These are phyloP conservation scores for Coccinonectria pachysandricola DNA, from an alignment of 2,329 filamentous ascomycete species.

Conservation along the genomic window DNA sequence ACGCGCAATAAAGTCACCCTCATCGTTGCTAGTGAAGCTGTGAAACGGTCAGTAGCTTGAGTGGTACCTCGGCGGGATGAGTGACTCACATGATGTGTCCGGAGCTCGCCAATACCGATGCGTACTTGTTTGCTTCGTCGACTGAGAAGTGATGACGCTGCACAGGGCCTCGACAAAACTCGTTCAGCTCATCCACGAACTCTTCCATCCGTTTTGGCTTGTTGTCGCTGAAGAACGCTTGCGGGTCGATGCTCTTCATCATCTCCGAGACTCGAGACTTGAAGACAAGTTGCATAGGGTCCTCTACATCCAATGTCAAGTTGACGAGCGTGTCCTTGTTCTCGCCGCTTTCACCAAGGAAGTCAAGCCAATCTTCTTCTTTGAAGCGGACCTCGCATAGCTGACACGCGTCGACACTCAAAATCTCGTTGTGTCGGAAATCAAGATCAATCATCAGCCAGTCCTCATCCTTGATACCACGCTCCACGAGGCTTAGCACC, in stretches of 20 bases:
- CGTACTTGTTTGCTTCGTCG: constrained; percentile 9
- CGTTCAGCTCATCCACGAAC: constrained; percentile 19
- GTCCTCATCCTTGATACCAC: constrained; percentile 5
- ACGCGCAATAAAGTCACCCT: too few species aligned
- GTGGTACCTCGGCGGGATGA: too few species aligned
- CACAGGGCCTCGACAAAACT: too few species aligned
- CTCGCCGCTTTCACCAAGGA: constrained; percentile 10
- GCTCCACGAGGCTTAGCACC: constrained; percentile 3
- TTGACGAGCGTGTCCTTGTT: constrained; percentile 5
- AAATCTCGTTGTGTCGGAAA: constrained; percentile 9
- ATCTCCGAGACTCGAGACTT: constrained; percentile 13
- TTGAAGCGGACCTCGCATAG: constrained; percentile 10
- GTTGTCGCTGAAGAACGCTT: constrained; percentile 9
- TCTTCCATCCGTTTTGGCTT: constrained; percentile 7
- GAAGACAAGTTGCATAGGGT: constrained; percentile 8
- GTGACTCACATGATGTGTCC: constrained; percentile 9
- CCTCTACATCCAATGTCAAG: too few species aligned
- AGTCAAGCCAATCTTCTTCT: constrained; percentile 14
- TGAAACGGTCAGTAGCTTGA: too few species aligned
- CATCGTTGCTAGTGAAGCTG: too few species aligned
- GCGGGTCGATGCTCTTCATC: constrained; percentile 10
- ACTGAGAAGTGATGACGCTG: constrained; percentile 14
- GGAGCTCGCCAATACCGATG: constrained; percentile 2
- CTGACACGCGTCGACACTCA: too few species aligned
- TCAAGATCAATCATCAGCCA: constrained; percentile 1